These are phyloP conservation scores for Auricularia auricula-judae DNA, from an alignment of 768 basidiomycete genomes.

Conservation along the genomic window DNA sequence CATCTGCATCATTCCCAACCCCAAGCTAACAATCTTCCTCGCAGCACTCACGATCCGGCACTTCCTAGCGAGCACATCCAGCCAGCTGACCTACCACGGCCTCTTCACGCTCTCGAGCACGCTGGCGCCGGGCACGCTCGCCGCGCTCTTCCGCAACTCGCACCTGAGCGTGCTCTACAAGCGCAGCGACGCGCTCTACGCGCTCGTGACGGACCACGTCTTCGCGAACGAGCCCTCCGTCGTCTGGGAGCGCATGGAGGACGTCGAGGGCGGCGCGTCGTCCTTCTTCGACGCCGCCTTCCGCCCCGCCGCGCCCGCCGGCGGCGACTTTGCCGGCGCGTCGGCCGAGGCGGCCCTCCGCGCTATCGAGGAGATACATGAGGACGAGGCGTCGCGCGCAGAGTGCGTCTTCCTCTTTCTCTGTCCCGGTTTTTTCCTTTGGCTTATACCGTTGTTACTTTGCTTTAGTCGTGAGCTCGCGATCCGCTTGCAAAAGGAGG, in stretches of 20 bases:
- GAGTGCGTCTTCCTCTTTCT: too few relatives aligned
- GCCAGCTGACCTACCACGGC: slow-evolving; percentile 83
- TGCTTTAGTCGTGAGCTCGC: slow-evolving; percentile 52
- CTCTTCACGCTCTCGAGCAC: slow-evolving; percentile 61
- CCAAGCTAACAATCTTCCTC: too few relatives aligned
- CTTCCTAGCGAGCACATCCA: slow-evolving; percentile 61
- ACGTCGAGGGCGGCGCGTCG: slow-evolving; percentile 70
- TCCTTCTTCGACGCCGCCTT: slow-evolving; percentile 73
- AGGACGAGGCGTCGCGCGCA: slow-evolving; percentile 17
- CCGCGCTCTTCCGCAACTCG: slow-evolving; percentile 85
- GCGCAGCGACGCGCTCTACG: slow-evolving; percentile 41
- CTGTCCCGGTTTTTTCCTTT: too few relatives aligned
- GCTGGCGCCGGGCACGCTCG: slow-evolving; percentile 42
- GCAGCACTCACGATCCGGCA: slow-evolving; percentile 55
- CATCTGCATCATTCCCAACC: too few relatives aligned
- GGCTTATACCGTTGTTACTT: slow-evolving; percentile 1
- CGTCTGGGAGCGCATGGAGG: slow-evolving; percentile 86
- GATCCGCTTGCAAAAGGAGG: slow-evolving; percentile 67
- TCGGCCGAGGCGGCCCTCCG: slow-evolving; percentile 50
- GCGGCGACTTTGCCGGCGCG: slow-evolving; percentile 72
- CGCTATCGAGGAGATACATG: slow-evolving; percentile 32
- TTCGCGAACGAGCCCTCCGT: slow-evolving; percentile 69
- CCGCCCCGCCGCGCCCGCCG: slow-evolving; percentile 48
- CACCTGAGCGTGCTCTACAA: slow-evolving; percentile 85
- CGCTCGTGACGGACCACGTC: slow-evolving; percentile 76